Evolutionary conservation across 495 filamentous ascomycete genomes (phyloP).

Genomic region (Penicillium ucsense): DNA sequence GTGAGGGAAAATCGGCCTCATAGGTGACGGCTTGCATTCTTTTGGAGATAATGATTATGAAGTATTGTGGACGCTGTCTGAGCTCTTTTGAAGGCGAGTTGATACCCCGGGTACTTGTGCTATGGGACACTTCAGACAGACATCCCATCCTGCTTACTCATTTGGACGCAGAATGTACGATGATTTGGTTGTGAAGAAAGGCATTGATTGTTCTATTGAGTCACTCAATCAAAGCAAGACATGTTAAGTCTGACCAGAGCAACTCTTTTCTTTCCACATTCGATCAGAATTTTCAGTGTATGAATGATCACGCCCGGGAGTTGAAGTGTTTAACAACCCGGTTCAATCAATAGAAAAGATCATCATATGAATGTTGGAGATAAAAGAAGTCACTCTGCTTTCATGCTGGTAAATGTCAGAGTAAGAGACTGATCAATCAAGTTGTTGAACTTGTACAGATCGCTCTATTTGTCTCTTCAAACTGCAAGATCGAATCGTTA

Average conservation of each 20-base stretch:
- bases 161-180: not conserved
- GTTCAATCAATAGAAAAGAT: slow-evolving; percentile 30
- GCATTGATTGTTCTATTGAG: too few species aligned
- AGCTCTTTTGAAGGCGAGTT: not conserved
- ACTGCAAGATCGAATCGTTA: not conserved
- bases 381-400: not conserved
- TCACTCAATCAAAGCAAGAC: too few species aligned
- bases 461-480: not conserved
- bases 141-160: too few species aligned
- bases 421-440: too few species aligned
- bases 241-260: not conserved
- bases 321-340: slow-evolving; percentile 22
- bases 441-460: not conserved
- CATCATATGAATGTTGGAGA: slow-evolving; percentile 25
- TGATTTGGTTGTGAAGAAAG: not conserved
- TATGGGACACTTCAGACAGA: too few species aligned
- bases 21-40: not conserved
- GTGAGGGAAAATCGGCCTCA: slow-evolving; percentile 1
- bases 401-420: not conserved
- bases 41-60: not conserved
- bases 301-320: slow-evolving; percentile 33
- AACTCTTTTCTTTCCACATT: slow-evolving; percentile 12
- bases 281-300: slow-evolving; percentile 43
- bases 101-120: too few species aligned
- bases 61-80: not conserved